phyloP scores from a whole-genome alignment of 139 green algal genomes.

The Micromonas commoda region DNA sequence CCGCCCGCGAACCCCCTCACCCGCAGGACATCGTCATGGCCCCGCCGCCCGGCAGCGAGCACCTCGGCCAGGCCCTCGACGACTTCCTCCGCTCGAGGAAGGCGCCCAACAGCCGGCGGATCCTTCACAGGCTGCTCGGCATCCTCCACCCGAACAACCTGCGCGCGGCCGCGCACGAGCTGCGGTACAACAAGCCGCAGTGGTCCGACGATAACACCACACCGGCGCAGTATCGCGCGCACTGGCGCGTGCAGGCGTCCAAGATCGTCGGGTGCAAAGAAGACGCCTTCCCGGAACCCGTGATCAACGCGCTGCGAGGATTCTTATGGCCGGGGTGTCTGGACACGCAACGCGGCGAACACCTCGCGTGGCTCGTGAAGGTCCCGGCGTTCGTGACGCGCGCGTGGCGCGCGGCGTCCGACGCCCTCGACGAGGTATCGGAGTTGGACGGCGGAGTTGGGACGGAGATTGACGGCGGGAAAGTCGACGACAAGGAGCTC shows the following conservation, averaged over 20 bases:
- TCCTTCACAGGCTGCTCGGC: not conserved
- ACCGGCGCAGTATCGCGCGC: slow-evolving; percentile 2
- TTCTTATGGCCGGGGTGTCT: slow-evolving; percentile 4
- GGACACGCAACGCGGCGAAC: slow-evolving; percentile 6
- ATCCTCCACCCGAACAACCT: not conserved
- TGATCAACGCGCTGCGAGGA: not conserved
- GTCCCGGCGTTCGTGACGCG: slow-evolving; percentile 13
- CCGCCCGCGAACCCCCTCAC: too few species aligned
- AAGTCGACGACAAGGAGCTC: not conserved
- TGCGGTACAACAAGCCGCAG: slow-evolving; percentile 11
- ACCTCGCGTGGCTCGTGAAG: slow-evolving; percentile 16
- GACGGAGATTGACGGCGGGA: not conserved
- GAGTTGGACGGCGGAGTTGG: not conserved
- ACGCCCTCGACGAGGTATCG: not conserved
- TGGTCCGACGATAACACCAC: not conserved
- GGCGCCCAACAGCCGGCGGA: not conserved
- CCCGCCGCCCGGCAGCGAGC: not conserved
- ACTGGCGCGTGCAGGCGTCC: slow-evolving; percentile 11
- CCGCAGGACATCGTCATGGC: not conserved
- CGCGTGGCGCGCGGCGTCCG: not conserved
- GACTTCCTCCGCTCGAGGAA: not conserved
- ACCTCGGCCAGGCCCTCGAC: not conserved
- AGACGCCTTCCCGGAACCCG: not conserved
- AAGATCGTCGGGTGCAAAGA: not conserved
- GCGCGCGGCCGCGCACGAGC: not conserved